Conservation (phyloP, 805 yeast genomes). For the Lipomyces anomalus region DNA sequence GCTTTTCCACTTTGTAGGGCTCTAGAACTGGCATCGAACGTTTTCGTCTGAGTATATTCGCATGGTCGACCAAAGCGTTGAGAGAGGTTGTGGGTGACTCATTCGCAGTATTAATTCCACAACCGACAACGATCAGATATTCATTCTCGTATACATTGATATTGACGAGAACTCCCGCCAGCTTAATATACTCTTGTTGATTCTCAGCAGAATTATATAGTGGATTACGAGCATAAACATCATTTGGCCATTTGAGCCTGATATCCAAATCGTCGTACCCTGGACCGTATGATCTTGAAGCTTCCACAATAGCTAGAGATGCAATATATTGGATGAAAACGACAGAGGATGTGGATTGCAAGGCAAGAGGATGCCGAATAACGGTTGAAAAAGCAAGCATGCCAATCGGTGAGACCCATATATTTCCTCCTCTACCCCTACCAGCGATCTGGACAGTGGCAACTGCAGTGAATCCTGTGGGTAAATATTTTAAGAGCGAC, state of each 20-base stretch:
- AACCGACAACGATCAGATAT: conserved; percentile 71
- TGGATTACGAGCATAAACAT: conserved; percentile 70
- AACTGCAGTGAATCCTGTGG: conserved; percentile 60
- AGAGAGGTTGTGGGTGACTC: conserved; percentile 90
- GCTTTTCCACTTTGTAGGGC: conserved; percentile 41
- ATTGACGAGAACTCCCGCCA: conserved; percentile 80
- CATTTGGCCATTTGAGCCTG: conserved; percentile 95
- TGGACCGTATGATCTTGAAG: conserved; percentile 55
- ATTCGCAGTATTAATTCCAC: conserved; percentile 79
- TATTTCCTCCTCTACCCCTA: conserved; percentile 89
- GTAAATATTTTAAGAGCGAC: conserved; percentile 50
- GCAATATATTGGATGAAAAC: conserved; percentile 84
- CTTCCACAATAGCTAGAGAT: conserved; percentile 76
- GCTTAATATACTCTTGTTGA: conserved; percentile 48
- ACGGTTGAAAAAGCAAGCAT: conserved; percentile 77
- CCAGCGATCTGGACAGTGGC: conserved; percentile 88
- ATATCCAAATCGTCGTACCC: conserved; percentile 75
- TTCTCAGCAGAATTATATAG: conserved; percentile 27
- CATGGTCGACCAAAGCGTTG: conserved; percentile 56
- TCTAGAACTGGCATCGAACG: conserved; percentile 44
- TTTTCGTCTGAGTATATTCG: conserved; percentile 48
- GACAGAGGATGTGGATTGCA: conserved; percentile 44
- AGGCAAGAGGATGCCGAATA: conserved; percentile 46
- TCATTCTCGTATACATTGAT: conserved; percentile 57
- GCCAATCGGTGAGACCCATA: conserved; percentile 93